Percentiles rank a stretch among this genome's conserved stretches.
Conservation (phyloP, 2,329 filamentous ascomycete species). For the Ceratocystis harringtonii region DNA sequence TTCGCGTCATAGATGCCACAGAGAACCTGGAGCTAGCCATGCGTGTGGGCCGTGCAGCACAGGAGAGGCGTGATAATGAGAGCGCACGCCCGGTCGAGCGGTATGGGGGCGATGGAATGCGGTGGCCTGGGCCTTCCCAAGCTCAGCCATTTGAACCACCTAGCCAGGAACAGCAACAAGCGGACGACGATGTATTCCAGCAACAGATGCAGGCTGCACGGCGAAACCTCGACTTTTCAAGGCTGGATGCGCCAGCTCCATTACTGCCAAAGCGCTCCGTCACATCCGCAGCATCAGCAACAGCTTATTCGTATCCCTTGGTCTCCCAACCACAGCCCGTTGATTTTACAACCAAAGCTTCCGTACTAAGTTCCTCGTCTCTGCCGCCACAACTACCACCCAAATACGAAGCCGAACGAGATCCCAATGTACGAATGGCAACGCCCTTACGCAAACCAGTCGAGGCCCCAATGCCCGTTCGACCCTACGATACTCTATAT, state of each 20-base stretch:
- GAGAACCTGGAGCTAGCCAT: slow-evolving; percentile 65
- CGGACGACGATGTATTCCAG: slow-evolving; percentile 31
- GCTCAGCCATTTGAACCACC: slow-evolving; percentile 23
- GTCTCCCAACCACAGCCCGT: slow-evolving; percentile 38
- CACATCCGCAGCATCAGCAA: neutral
- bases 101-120: slow-evolving; percentile 30
- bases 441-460: slow-evolving; percentile 1
- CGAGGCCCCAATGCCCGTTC: neutral
- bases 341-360: slow-evolving; percentile 26
- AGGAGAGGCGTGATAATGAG: slow-evolving; percentile 43
- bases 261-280: slow-evolving; percentile 12
- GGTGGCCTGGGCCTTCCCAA: slow-evolving; percentile 22
- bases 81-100: slow-evolving; percentile 36
- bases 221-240: slow-evolving; percentile 28
- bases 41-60: slow-evolving; percentile 57
- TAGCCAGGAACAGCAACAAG: neutral
- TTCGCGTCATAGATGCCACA: slow-evolving; percentile 46
- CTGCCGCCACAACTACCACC: slow-evolving; percentile 22
- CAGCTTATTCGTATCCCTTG: slow-evolving; percentile 34
- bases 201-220: slow-evolving; percentile 40
- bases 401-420: slow-evolving; percentile 20
- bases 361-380: slow-evolving; percentile 17
- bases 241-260: slow-evolving; percentile 21
- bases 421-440: neutral
- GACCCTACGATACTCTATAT: neutral